Conservation (phyloP, 495 filamentous ascomycete species). For the Alectoria sarmentosa region DNA sequence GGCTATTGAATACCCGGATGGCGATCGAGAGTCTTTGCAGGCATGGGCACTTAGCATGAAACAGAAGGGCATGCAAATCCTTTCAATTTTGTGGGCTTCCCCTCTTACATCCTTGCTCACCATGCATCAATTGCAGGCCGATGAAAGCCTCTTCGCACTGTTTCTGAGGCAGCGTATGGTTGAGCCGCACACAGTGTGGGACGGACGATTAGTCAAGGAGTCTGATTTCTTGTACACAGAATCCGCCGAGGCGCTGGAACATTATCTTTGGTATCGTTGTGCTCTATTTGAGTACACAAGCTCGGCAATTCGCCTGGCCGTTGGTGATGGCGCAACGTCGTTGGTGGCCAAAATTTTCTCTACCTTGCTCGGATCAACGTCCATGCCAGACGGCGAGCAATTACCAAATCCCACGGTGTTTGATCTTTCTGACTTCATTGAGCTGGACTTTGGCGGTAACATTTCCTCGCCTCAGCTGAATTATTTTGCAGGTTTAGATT, state of each 20-base stretch:
- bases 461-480: slow-evolving; percentile 42
- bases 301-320: slow-evolving; percentile 73
- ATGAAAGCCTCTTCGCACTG: slow-evolving; percentile 64
- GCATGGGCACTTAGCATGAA: slow-evolving; percentile 70
- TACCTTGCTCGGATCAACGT: slow-evolving; percentile 68
- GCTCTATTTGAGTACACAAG: slow-evolving; percentile 75
- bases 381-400: slow-evolving; percentile 52
- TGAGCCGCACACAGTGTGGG: slow-evolving; percentile 58
- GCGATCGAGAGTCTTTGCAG: slow-evolving; percentile 51
- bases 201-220: slow-evolving; percentile 46
- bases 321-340: slow-evolving; percentile 60
- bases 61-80: slow-evolving; percentile 64
- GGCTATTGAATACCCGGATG: slow-evolving; percentile 54
- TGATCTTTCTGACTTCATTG: slow-evolving; percentile 88
- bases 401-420: slow-evolving; percentile 66
- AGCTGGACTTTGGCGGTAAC: slow-evolving; percentile 52
- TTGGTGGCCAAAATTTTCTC: slow-evolving; percentile 72
- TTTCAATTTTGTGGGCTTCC: slow-evolving; percentile 76
- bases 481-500: slow-evolving; percentile 54
- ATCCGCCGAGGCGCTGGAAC: slow-evolving; percentile 56
- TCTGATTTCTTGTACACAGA: slow-evolving; percentile 58
- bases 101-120: slow-evolving; percentile 69
- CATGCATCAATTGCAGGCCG: slow-evolving; percentile 66
- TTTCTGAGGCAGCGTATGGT: slow-evolving; percentile 59
- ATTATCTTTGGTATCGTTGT: slow-evolving; percentile 68